Base-by-base conservation (phyloP, 2,329 filamentous ascomycete genomes). In the Trichoderma sp. region DNA sequence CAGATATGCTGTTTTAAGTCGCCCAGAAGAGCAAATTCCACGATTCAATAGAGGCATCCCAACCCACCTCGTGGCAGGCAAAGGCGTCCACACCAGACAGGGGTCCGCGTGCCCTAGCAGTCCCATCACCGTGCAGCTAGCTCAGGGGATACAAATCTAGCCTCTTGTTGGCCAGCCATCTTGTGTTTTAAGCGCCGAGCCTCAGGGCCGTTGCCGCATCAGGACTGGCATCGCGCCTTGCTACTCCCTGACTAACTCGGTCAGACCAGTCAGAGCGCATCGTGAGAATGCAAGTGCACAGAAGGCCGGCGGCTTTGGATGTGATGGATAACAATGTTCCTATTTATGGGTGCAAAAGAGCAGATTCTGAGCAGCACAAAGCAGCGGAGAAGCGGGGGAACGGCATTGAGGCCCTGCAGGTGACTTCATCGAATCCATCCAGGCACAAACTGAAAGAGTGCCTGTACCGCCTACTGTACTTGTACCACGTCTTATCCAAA, bases 121-220 rank as follows among this genome's bases (percentile, higher is more conserved):
- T 33, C 60, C 74, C 74, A 71, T 75, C 66, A 75, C 66, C 74
- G 31, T 38, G 68, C 68, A 73, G 65, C 68, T 71, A 64, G 35
- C 35, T 62, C 71, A 76, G 71, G 75, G 71, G 75, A 75, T 29
- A 35, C 71, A 60, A 69, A 27, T 65, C 71, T 33, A 31, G 21
- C 33, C 41, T 75, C 71, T 75, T 62, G 75, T 76, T 76, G 75
- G 75, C 41, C 76, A 62, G 69, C 67, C 29, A 18, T 62, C 59
- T 71, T 2, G 45, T 62, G 56, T 76, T 68, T 77, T 80, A 80
- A 80, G 79, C 79, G 79, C 79, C 79, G 77, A 75, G 59, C 41
- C 71, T 69, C 53, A 60, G 50, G 21, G 33, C 62, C 62, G 63
- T 68, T 68, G 63, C 75, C 75, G 3, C 75, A 73, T 76, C 69